Conservation (phyloP, 306 rosid genomes). For the Senna tora region DNA sequence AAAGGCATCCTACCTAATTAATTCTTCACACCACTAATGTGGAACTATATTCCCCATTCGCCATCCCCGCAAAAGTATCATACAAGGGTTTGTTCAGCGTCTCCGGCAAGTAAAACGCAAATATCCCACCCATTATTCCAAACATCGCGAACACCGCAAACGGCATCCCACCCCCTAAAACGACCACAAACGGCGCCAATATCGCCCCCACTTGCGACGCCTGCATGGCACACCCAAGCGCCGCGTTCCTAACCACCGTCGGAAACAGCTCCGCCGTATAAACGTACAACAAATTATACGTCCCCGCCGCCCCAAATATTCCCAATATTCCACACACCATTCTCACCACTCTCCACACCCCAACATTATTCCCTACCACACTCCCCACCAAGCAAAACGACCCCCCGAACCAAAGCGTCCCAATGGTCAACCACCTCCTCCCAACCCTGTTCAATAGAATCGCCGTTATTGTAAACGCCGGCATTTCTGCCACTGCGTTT, state of each 20-base stretch:
- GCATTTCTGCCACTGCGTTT: constrained; percentile 88
- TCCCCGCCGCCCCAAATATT: constrained; percentile 91
- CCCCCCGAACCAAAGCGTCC: constrained; percentile 79
- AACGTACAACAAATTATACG: constrained; percentile 75
- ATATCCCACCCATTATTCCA: constrained; percentile 63
- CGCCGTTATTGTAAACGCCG: constrained; percentile 76
- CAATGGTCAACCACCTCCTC: constrained; percentile 59
- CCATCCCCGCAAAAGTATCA: constrained; percentile 78
- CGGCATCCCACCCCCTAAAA: constrained; percentile 71
- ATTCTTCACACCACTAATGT: too few species aligned
- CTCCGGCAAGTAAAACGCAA: constrained; percentile 83
- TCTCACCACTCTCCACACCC: constrained; percentile 49
- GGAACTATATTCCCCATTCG: constrained; percentile 27
- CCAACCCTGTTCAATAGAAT: constrained; percentile 61
- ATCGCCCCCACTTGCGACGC: constrained; percentile 90
- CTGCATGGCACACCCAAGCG: constrained; percentile 71
- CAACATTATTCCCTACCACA: constrained; percentile 42
- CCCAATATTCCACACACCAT: constrained; percentile 75
- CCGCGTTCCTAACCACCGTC: constrained; percentile 89
- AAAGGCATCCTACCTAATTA: too few species aligned
- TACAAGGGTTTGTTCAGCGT: constrained; percentile 80
- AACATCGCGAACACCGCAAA: constrained; percentile 68
- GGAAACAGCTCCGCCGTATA: constrained; percentile 87
- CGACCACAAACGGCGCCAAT: constrained; percentile 85
- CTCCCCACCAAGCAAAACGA: constrained; percentile 62